Conservation (phyloP, 148 eudicot species). For the Rhododendron molle region DNA sequence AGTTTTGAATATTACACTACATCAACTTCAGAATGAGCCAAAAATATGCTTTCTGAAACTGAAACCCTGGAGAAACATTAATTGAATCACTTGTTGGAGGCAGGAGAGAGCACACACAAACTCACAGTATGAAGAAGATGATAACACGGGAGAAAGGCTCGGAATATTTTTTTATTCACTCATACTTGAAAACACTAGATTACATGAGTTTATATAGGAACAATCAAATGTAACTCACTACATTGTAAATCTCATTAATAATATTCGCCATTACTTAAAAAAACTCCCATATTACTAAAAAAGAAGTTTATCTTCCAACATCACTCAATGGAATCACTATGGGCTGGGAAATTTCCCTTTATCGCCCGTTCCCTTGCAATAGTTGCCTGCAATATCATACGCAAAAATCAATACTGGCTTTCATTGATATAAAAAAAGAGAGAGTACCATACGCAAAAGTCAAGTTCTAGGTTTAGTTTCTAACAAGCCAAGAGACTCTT, state of each 20-base stretch:
- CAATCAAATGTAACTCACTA: too few relatives aligned
- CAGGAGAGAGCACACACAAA: too few relatives aligned
- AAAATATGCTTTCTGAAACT: neutral
- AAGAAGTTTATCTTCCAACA: too few relatives aligned
- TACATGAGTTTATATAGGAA: too few relatives aligned
- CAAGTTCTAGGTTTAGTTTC: neutral
- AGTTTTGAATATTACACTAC: neutral
- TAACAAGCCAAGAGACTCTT: neutral
- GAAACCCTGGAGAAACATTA: neutral
- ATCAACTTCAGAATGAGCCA: neutral
- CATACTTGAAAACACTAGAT: too few relatives aligned
- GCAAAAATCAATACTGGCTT: neutral
- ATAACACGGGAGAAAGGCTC: too few relatives aligned
- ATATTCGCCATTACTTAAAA: too few relatives aligned
- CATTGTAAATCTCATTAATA: too few relatives aligned
- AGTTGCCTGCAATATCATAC: slow-evolving; percentile 12
- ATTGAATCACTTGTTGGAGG: too few relatives aligned
- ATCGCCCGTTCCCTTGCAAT: slow-evolving; percentile 15
- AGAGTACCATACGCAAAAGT: neutral
- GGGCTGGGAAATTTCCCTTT: neutral
- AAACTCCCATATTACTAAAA: too few relatives aligned
- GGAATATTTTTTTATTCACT: too few relatives aligned
- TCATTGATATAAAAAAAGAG: accelerated
- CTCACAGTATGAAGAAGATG: too few relatives aligned
- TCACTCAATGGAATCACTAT: neutral